phyloP scores from a whole-genome alignment of 257 asterid genomes.

The Solanum phureja region DNA sequence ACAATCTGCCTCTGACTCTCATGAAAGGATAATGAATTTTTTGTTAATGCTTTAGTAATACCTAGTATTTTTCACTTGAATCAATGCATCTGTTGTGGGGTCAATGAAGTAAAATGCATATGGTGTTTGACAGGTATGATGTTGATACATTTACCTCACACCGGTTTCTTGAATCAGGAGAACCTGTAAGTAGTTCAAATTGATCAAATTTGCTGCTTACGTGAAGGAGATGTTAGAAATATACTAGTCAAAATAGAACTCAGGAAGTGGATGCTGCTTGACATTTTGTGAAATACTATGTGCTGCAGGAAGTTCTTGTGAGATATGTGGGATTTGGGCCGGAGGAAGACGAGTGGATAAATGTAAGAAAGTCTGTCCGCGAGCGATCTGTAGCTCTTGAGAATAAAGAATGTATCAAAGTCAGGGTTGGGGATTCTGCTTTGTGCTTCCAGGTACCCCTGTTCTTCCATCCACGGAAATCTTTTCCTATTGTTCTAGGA shows the following conservation, averaged over 20 bases:
- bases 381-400: slow-evolving; percentile 72
- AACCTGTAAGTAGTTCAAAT: slow-evolving; percentile 54
- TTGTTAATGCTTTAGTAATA: neutral
- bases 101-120: neutral
- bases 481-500: neutral
- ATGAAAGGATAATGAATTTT: neutral
- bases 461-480: neutral
- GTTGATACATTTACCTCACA: slow-evolving; percentile 62
- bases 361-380: slow-evolving; percentile 44
- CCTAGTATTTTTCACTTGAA: neutral
- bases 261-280: neutral
- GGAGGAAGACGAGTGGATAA: slow-evolving; percentile 88
- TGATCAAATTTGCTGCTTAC: neutral
- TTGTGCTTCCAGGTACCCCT: slow-evolving; percentile 78
- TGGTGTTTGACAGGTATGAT: slow-evolving; percentile 62
- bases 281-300: slow-evolving; percentile 8
- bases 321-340: slow-evolving; percentile 73
- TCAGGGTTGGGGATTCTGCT: slow-evolving; percentile 64
- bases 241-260: neutral
- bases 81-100: neutral
- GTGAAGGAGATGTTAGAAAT: neutral
- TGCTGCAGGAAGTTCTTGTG: slow-evolving; percentile 68
- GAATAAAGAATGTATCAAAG: slow-evolving; percentile 57
- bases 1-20: neutral
- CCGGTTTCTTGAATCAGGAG: slow-evolving; percentile 50